phyloP scores from a whole-genome alignment of 208 protist genomes.

The Wallacemonas sp. region DNA sequence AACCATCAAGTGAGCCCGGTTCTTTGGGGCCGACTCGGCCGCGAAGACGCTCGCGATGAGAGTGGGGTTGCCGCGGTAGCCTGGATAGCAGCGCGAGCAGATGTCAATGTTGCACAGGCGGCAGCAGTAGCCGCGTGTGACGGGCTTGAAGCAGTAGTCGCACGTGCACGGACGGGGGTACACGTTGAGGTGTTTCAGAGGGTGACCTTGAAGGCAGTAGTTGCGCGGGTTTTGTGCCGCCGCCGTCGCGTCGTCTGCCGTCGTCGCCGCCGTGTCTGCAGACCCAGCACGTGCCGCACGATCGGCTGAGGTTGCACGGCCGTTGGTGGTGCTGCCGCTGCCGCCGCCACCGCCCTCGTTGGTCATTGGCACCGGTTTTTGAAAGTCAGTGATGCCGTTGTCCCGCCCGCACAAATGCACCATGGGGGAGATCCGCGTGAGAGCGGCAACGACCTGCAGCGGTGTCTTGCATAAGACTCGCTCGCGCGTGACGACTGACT shows the following conservation, averaged over 20 bases:
- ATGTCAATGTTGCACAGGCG: slow-evolving; percentile 55
- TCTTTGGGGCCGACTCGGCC: not conserved
- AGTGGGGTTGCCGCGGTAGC: slow-evolving; percentile 39
- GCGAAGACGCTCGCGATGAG: slow-evolving; percentile 14
- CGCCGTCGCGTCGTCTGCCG: not conserved
- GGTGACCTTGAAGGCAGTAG: slow-evolving; percentile 63
- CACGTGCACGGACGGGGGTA: slow-evolving; percentile 20
- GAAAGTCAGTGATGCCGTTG: slow-evolving; percentile 8
- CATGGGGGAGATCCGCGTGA: slow-evolving; percentile 43
- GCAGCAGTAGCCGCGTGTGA: slow-evolving; percentile 41
- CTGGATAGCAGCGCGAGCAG: slow-evolving; percentile 40
- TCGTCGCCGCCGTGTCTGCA: not conserved
- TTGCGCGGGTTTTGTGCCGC: slow-evolving; percentile 3
- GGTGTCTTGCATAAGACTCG: slow-evolving; percentile 56
- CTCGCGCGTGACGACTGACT: slow-evolving; percentile 58
- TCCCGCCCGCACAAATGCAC: slow-evolving; percentile 46
- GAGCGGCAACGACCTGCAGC: slow-evolving; percentile 42
- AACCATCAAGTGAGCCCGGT: slow-evolving; percentile 67
- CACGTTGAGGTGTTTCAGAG: slow-evolving; percentile 18
- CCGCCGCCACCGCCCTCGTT: not conserved
- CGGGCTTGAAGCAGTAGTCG: slow-evolving; percentile 30
- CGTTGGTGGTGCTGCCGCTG: not conserved
- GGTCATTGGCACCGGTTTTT: not conserved
- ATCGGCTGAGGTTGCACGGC: too few species aligned
- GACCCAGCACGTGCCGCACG: too few species aligned